Evolutionary conservation across 345 rosid species (phyloP).

Genomic region (Ricinus communis): DNA sequence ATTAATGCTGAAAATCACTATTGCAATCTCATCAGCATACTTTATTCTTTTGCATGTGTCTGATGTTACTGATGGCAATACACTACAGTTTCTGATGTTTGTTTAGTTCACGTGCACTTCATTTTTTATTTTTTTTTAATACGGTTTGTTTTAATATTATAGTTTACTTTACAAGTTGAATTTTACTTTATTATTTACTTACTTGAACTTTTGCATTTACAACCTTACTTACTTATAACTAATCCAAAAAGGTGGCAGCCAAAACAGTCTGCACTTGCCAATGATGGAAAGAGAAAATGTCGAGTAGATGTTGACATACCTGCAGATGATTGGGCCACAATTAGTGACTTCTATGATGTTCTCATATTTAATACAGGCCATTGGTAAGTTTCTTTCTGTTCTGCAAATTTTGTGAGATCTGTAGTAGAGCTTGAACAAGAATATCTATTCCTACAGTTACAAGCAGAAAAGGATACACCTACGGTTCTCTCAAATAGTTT

Average conservation of each 20-base stretch:
- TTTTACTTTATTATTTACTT: neutral
- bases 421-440: too few species aligned
- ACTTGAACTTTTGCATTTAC: conserved; percentile 1
- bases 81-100: neutral
- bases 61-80: neutral
- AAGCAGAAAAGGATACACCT: neutral
- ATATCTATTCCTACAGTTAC: neutral
- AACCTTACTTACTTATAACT: conserved; percentile 48
- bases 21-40: neutral
- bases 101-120: neutral
- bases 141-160: neutral
- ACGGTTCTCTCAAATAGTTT: neutral
- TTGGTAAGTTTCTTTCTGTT: conserved; percentile 52
- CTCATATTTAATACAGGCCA: conserved; percentile 90
- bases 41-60: neutral
- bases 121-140: neutral
- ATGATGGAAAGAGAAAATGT: conserved; percentile 54
- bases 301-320: conserved; percentile 89
- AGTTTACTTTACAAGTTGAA: neutral
- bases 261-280: conserved; percentile 30
- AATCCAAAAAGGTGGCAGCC: conserved; percentile 85
- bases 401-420: too few species aligned
- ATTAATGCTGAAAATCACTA: neutral
- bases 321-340: conserved; percentile 75
- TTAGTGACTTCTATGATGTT: conserved; percentile 71